Evolutionary conservation across 495 filamentous ascomycete species (phyloP), one percentile per base, ranked within the genome.

Genomic region (Filosporella fistucella): DNA sequence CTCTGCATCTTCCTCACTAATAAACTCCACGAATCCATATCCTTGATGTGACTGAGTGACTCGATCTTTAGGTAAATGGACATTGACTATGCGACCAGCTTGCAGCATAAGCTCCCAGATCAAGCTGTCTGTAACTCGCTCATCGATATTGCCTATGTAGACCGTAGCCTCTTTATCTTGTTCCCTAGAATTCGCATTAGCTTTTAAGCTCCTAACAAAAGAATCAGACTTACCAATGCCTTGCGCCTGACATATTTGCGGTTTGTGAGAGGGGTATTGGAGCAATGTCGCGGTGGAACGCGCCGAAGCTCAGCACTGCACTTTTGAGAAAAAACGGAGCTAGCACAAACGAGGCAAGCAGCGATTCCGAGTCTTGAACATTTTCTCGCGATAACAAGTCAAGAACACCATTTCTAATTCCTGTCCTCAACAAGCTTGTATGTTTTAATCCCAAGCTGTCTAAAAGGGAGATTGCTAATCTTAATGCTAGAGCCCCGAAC

Each of bases 81-180:
- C 91, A 64, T 96, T 96, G 59, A 94, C 87, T 58, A 99, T 89
- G 49, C 89, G 89, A 33, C 94, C 93, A 52, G 86, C 88, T 71
- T 99, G 93, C 30, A 95, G 78, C 91, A 97, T 96, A 56, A 99
- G 77, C 74, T 97, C 93, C 84, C 89, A 95, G 57, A 99, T 82
- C 40, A 96, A 71, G 56, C 84, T 84, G 66, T 96, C 89, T 43
- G 87, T 83, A 44, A 89, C 88, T 60, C 94, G 85, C 69, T 99
- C 93, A 67, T 99, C 93, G 58, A 99, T 85, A 65, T 97, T 97
- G 63, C 93, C 93, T 53, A 97, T 84, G 67, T 99, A 99, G 63
- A 96, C 87, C 14, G 93, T 99, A 39, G 91, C 91, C 68, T 97
- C 93, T 64, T 97, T 97, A 65, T 97, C 90, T 70, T 99, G 93